Evolutionary conservation across 192 early-diverging fungal species (phyloP).

Genomic region (Umbelopsis ramanniana): DNA sequence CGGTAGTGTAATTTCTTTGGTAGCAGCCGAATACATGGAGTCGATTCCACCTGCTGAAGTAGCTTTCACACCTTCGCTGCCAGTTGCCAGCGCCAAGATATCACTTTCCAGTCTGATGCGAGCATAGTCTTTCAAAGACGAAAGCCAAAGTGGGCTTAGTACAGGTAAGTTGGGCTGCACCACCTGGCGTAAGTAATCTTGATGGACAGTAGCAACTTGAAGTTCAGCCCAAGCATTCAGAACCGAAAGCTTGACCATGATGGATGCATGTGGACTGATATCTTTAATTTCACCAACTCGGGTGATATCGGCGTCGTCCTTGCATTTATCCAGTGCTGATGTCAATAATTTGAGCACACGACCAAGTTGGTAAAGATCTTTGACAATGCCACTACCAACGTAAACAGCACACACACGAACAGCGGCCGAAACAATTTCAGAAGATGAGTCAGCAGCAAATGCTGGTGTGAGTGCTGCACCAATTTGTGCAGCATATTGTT

Average conservation of each 20-base stretch:
- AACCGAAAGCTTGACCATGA: constrained; percentile 78
- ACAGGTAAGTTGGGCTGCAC: constrained; percentile 58
- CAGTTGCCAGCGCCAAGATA: constrained; percentile 39
- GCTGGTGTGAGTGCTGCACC: constrained; percentile 89
- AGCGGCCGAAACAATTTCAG: constrained; percentile 76
- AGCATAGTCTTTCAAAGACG: constrained; percentile 65
- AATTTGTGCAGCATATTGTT: constrained; percentile 95
- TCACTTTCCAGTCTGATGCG: constrained; percentile 68
- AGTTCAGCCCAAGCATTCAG: constrained; percentile 84
- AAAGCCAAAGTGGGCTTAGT: constrained; percentile 66
- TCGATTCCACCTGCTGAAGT: constrained; percentile 50
- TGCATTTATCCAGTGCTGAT: constrained; percentile 70
- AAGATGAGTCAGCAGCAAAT: constrained; percentile 74
- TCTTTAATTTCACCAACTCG: constrained; percentile 59
- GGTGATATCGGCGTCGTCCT: constrained; percentile 55
- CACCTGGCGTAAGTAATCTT: constrained; percentile 64
- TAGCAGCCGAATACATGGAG: constrained; percentile 67
- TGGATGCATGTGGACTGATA: constrained; percentile 74
- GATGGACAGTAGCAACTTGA: constrained; percentile 65
- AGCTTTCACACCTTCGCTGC: constrained; percentile 41
- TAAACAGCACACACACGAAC: constrained; percentile 83
- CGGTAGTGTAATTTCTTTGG: constrained; percentile 68
- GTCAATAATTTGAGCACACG: constrained; percentile 75
- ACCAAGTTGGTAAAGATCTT: constrained; percentile 73
- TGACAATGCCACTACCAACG: constrained; percentile 85